Evolutionary conservation across 2,329 filamentous ascomycete genomes (phyloP).

Genomic region (Venturia pyrina): DNA sequence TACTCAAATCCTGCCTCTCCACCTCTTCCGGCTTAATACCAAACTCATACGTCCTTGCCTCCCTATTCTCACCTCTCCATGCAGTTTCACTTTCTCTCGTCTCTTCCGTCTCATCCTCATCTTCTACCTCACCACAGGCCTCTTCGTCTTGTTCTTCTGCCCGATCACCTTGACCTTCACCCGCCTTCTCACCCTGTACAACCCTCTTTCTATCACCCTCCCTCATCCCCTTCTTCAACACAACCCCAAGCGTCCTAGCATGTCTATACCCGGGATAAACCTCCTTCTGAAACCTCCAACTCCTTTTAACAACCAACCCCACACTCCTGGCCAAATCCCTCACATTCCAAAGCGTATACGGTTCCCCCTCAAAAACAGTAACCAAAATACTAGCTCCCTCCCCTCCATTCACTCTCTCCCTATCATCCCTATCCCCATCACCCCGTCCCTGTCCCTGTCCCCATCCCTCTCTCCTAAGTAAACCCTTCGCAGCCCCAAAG

Average conservation of each 20-base stretch:
- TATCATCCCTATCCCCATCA: background rate
- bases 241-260: constrained; percentile 58
- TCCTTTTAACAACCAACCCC: constrained; percentile 59
- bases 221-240: constrained; percentile 18
- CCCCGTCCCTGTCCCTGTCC: too few relatives aligned
- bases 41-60: constrained; percentile 32
- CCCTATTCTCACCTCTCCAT: constrained; percentile 40
- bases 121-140: constrained; percentile 16
- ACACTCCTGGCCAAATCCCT: constrained; percentile 73
- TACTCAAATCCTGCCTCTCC: background rate
- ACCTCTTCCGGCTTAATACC: constrained; percentile 10
- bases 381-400: constrained; percentile 51
- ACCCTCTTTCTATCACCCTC: constrained; percentile 19
- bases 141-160: constrained; percentile 30
- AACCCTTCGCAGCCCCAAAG: constrained; percentile 29
- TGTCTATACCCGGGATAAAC: constrained; percentile 68
- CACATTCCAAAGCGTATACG: constrained; percentile 94
- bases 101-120: constrained; percentile 36
- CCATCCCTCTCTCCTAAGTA: constrained; percentile 18
- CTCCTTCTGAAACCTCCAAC: constrained; percentile 56
- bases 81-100: constrained; percentile 25
- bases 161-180: constrained; percentile 32
- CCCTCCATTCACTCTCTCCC: constrained; percentile 12
- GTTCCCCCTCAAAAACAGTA: constrained; percentile 85
- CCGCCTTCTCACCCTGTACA: constrained; percentile 31